phyloP scores from a whole-genome alignment of 2,329 filamentous ascomycete genomes.

The Claviceps fusiformis region DNA sequence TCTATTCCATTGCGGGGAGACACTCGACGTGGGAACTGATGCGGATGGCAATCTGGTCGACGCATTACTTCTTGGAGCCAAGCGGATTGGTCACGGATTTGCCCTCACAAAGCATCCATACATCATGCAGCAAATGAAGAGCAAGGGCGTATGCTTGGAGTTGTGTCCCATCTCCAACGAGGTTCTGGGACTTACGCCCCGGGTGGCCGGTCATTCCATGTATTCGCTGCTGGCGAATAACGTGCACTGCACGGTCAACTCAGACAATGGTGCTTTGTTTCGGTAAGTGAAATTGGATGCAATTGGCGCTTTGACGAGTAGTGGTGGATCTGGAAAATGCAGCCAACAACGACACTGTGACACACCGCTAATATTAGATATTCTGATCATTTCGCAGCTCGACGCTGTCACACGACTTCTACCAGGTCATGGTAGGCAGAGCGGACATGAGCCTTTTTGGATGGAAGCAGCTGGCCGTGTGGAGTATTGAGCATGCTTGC shows the following conservation, averaged over 20 bases:
- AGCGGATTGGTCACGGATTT: conserved; percentile 63
- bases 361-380: not conserved
- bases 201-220: conserved; percentile 51
- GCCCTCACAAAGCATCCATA: conserved; percentile 52
- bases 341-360: not conserved
- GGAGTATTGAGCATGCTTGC: conserved; percentile 50
- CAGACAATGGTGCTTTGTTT: conserved; percentile 63
- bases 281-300: conserved; percentile 28
- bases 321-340: not conserved
- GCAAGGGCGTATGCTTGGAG: conserved; percentile 55
- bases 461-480: conserved; percentile 54
- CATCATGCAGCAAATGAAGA: conserved; percentile 52
- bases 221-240: conserved; percentile 58
- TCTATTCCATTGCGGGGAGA: conserved; percentile 66
- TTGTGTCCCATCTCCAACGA: conserved; percentile 69
- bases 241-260: conserved; percentile 60
- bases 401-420: conserved; percentile 62
- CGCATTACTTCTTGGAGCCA: conserved; percentile 49
- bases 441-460: conserved; percentile 53
- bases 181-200: conserved; percentile 54
- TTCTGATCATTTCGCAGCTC: conserved; percentile 32
- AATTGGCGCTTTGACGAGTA: not conserved
- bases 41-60: conserved; percentile 57
- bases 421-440: conserved; percentile 59
- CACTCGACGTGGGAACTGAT: conserved; percentile 50